A percentile compares a stretch with the other conserved stretches of the same genome.
Conservation (phyloP, 2,329 filamentous ascomycete genomes). For the Penicillium glabrum region DNA sequence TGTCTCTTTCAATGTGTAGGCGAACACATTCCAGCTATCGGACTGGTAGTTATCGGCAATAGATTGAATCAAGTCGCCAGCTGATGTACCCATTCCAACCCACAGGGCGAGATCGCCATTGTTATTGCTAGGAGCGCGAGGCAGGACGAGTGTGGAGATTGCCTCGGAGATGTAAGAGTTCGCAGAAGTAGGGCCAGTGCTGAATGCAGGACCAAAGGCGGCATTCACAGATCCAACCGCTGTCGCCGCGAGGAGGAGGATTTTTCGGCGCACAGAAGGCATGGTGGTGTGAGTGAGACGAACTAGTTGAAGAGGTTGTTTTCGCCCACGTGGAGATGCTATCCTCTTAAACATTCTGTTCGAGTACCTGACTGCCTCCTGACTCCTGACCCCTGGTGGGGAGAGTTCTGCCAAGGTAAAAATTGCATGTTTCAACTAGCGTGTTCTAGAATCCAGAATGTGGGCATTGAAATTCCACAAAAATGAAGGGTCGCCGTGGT, state of each 20-base stretch:
- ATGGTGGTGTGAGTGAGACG: conserved; percentile 1
- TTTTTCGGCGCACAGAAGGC: conserved; percentile 17
- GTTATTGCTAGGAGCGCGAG: conserved; percentile 37
- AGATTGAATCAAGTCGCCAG: conserved; percentile 50
- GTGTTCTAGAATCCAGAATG: not conserved
- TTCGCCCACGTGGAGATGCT: not conserved
- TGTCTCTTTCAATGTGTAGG: conserved; percentile 20
- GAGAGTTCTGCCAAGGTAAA: not conserved
- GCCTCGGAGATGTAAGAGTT: conserved; percentile 47
- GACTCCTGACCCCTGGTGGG: not conserved
- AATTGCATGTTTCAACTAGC: not conserved
- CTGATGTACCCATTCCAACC: conserved; percentile 52
- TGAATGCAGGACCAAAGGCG: conserved; percentile 40
- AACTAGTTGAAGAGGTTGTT: not conserved
- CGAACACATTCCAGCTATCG: conserved; percentile 44
- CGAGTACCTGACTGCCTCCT: not conserved
- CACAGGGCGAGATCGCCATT: conserved; percentile 45
- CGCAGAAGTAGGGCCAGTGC: conserved; percentile 44
- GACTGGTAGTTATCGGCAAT: conserved; percentile 43
- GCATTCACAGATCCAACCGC: conserved; percentile 16
- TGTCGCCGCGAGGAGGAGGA: conserved; percentile 12
- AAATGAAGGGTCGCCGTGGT: not conserved
- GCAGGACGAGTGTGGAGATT: conserved; percentile 46
- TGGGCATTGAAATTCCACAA: not conserved
- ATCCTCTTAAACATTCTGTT: not conserved